A percentile compares a stretch with the other conserved stretches of the same genome.
Evolutionary conservation across 2,329 filamentous ascomycete genomes (phyloP).

Genomic region (Cercospora brassicicola): DNA sequence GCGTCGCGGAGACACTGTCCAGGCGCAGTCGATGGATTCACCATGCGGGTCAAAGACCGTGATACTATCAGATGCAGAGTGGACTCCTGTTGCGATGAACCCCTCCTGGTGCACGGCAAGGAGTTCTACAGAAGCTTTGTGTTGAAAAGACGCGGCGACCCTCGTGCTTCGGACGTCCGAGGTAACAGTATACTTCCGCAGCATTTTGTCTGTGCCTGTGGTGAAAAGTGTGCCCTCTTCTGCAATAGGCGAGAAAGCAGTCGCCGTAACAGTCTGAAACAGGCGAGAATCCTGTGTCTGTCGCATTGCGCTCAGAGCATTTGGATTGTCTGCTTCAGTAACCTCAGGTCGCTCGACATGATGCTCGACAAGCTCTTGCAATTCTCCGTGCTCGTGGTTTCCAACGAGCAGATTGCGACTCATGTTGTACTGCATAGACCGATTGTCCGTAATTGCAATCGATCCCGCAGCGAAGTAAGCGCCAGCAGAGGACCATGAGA

Average conservation of each 20-base stretch:
- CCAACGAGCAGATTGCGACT: conserved; percentile 59
- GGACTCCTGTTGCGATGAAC: conserved; percentile 27
- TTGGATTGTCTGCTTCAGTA: conserved; percentile 41
- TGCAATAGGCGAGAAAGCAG: conserved; percentile 51
- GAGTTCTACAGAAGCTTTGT: conserved; percentile 53
- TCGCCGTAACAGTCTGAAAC: conserved; percentile 58
- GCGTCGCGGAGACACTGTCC: conserved; percentile 26
- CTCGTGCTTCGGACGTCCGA: conserved; percentile 6
- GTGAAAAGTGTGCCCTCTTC: conserved; percentile 33
- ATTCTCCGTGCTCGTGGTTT: conserved; percentile 41
- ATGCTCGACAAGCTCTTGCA: conserved; percentile 59
- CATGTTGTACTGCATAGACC: conserved; percentile 62
- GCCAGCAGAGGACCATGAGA: conserved; percentile 59
- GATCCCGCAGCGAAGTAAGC: conserved; percentile 58
- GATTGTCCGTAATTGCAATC: conserved; percentile 55
- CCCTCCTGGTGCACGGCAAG: conserved; percentile 42
- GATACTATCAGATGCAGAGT: conserved; percentile 23
- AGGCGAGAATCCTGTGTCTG: conserved; percentile 53
- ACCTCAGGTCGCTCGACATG: conserved; percentile 46
- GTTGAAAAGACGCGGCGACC: conserved; percentile 38
- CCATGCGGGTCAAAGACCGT: conserved; percentile 23
- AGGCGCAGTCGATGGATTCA: not conserved
- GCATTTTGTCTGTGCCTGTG: conserved; percentile 56
- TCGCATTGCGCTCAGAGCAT: conserved; percentile 49
- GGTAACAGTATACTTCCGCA: conserved; percentile 41